phyloP scores from a whole-genome alignment of 768 basidiomycete genomes.

The Termitomyces sp. region DNA sequence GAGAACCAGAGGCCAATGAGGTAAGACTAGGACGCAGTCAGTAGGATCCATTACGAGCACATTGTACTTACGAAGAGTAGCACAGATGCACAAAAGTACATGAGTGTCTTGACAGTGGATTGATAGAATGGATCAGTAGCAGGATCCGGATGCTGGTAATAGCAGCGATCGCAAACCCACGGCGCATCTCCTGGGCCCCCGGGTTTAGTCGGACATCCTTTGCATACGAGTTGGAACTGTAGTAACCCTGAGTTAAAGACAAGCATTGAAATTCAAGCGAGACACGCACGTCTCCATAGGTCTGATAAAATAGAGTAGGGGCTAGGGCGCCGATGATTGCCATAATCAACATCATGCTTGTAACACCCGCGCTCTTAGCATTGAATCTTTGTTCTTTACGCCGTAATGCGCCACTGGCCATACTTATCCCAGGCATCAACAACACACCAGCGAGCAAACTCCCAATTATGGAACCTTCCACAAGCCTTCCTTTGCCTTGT shows the following conservation, averaged over 20 bases:
- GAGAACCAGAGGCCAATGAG: constrained; percentile 98
- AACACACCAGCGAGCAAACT: constrained; percentile 93
- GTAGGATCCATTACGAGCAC: not conserved
- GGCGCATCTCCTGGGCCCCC: constrained; percentile 38
- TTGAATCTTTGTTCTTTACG: constrained; percentile 98
- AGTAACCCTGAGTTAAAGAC: constrained; percentile 15
- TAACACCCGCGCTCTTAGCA: constrained; percentile 98
- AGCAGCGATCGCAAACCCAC: constrained; percentile 91
- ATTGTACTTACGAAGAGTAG: constrained; percentile 74
- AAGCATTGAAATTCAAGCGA: not conserved
- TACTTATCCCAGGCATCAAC: constrained; percentile 95
- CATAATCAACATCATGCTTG: constrained; percentile 99
- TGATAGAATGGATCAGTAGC: constrained; percentile 95
- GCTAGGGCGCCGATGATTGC: constrained; percentile 95
- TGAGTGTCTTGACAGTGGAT: constrained; percentile 88
- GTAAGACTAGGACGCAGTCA: constrained; percentile 67
- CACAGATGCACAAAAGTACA: constrained; percentile 93
- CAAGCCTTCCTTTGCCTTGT: constrained; percentile 89
- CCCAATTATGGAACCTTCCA: constrained; percentile 96
- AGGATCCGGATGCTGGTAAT: constrained; percentile 93
- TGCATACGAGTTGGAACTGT: constrained; percentile 87
- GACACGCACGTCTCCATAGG: constrained; percentile 86
- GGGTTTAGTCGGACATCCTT: constrained; percentile 63
- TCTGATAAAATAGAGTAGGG: constrained; percentile 97
- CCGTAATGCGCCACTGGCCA: constrained; percentile 86